Percentiles rank a stretch among this genome's conserved stretches.
Evolutionary conservation across 352 stramenopile genomes (phyloP).

Genomic region (Blastocystis sp.): DNA sequence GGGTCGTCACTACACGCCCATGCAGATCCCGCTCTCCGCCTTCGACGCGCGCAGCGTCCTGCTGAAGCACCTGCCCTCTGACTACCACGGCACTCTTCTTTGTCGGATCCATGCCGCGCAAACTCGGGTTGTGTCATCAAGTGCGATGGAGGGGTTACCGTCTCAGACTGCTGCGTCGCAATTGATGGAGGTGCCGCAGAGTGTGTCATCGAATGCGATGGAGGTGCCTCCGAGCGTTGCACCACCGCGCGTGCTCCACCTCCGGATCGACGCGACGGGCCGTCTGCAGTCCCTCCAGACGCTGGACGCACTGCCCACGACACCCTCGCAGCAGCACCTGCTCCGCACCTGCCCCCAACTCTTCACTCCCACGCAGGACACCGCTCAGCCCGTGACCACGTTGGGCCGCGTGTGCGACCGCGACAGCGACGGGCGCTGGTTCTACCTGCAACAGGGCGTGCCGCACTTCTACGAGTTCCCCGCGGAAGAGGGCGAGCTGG

Average conservation of each 20-base stretch:
- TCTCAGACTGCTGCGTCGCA: not conserved
- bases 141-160: not conserved
- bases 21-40: constrained; percentile 28
- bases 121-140: no score
- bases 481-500: not conserved
- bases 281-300: not conserved
- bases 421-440: not conserved
- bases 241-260: not conserved
- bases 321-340: not conserved
- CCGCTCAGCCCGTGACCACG: not conserved
- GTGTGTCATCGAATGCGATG: no score
- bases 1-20: constrained; percentile 51
- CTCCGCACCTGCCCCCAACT: not conserved
- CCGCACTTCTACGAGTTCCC: constrained; percentile 35
- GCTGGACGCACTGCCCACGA: not conserved
- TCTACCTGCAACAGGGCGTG: not conserved
- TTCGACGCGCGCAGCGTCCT: constrained; percentile 40
- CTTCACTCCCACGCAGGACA: not conserved
- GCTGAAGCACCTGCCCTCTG: constrained; percentile 1
- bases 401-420: not conserved
- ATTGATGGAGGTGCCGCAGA: no score
- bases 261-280: not conserved
- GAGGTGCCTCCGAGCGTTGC: no score
- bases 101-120: not conserved
- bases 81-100: not conserved